A percentile compares a stretch with the other conserved stretches of the same genome.
These are phyloP conservation scores for Morella rubra DNA, from an alignment of 306 rosid species.

Conservation along the genomic window DNA sequence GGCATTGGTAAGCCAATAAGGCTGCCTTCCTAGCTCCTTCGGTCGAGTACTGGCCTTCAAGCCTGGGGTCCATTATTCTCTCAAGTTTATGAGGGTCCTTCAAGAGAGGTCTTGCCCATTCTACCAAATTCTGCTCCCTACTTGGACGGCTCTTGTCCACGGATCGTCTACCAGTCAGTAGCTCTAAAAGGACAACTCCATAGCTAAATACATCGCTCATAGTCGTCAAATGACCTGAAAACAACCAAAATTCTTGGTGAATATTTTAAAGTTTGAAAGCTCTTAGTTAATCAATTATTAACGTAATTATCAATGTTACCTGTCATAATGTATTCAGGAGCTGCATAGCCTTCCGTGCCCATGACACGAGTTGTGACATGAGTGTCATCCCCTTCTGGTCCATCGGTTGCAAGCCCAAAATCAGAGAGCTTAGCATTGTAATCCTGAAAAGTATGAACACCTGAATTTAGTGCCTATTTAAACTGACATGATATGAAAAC, in stretches of 20 bases:
- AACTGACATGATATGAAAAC: not conserved
- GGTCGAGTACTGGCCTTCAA: slow-evolving; percentile 70
- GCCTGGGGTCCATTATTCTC: slow-evolving; percentile 72
- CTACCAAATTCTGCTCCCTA: slow-evolving; percentile 80
- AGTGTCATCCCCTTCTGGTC: slow-evolving; percentile 67
- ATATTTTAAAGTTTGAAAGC: not conserved
- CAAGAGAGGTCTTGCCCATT: slow-evolving; percentile 76
- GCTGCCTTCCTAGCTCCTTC: slow-evolving; percentile 72
- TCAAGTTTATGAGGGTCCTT: slow-evolving; percentile 64
- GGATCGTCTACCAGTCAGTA: slow-evolving; percentile 65
- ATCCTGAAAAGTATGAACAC: slow-evolving; percentile 42
- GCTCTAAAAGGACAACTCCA: slow-evolving; percentile 86
- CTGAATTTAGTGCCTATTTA: not conserved
- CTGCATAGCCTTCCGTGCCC: slow-evolving; percentile 97
- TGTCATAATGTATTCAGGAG: slow-evolving; percentile 82
- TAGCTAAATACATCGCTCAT: slow-evolving; percentile 87
- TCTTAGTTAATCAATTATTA: not conserved
- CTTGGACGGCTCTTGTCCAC: slow-evolving; percentile 62
- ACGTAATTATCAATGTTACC: slow-evolving; percentile 43
- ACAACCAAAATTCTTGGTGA: not conserved
- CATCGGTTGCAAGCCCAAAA: slow-evolving; percentile 87
- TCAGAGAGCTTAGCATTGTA: slow-evolving; percentile 81
- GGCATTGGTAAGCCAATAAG: slow-evolving; percentile 67
- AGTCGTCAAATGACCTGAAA: slow-evolving; percentile 73
- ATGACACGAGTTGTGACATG: slow-evolving; percentile 64